phyloP scores from a whole-genome alignment of 495 filamentous ascomycete genomes.

The Daldinia concentrica region DNA sequence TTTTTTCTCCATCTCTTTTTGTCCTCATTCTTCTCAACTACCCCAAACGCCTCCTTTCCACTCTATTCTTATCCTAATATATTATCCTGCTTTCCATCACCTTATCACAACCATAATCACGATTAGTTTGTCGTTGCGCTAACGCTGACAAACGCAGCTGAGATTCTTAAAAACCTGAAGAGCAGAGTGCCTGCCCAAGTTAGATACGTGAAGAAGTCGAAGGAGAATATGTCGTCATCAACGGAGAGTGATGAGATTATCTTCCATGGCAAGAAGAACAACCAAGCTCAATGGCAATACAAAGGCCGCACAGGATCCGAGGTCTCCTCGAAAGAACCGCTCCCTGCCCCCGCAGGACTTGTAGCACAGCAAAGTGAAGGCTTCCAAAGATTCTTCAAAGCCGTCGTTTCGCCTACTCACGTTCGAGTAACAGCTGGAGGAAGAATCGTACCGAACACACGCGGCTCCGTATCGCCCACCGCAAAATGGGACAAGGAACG shows the following conservation, averaged over 20 bases:
- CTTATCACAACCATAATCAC: not conserved
- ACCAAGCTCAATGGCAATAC: conserved; percentile 51
- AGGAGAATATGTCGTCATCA: conserved; percentile 38
- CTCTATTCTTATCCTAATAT: not conserved
- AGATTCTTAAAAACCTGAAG: conserved; percentile 30
- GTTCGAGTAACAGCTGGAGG: conserved; percentile 65
- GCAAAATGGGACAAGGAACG: conserved; percentile 53
- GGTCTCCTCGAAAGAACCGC: conserved; percentile 48
- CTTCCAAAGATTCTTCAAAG: conserved; percentile 65
- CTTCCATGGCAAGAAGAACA: conserved; percentile 42
- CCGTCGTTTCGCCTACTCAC: conserved; percentile 63
- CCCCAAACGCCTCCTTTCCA: not conserved
- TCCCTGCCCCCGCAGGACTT: conserved; percentile 56
- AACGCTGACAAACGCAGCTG: conserved; percentile 15
- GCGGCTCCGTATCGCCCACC: conserved; percentile 56
- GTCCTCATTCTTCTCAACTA: not conserved
- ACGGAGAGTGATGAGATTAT: conserved; percentile 36
- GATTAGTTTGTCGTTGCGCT: not conserved
- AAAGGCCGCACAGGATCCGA: conserved; percentile 54
- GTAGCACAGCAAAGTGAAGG: conserved; percentile 61
- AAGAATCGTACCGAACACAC: conserved; percentile 65
- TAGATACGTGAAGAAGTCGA: conserved; percentile 27
- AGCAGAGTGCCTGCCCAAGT: conserved; percentile 10
- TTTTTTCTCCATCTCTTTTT: not conserved
- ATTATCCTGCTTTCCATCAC: not conserved